phyloP scores from a whole-genome alignment of 2,329 filamentous ascomycete species.

The Penicillium olsonii region DNA sequence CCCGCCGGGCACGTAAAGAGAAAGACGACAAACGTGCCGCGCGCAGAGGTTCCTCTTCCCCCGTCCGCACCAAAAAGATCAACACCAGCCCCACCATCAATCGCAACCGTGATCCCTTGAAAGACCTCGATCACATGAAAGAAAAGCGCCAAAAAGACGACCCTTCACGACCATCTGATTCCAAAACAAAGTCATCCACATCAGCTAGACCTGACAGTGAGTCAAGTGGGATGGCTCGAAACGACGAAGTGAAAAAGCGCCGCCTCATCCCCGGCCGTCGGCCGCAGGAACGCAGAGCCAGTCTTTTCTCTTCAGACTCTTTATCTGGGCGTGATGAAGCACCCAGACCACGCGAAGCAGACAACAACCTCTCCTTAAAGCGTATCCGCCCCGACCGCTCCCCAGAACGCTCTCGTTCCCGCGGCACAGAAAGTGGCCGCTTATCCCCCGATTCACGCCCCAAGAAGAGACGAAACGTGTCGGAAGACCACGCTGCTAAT shows the following conservation, averaged over 20 bases:
- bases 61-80: slow-evolving; percentile 35
- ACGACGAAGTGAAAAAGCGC: slow-evolving; percentile 41
- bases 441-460: slow-evolving; percentile 39
- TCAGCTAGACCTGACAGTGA: slow-evolving; percentile 36
- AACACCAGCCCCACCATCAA: slow-evolving; percentile 33
- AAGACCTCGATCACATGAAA: slow-evolving; percentile 19
- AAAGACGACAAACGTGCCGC: slow-evolving; percentile 36
- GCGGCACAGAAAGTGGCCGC: slow-evolving; percentile 33
- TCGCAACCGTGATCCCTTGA: slow-evolving; percentile 20
- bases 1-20: slow-evolving; percentile 42
- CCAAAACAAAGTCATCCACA: slow-evolving; percentile 30
- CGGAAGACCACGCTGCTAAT: slow-evolving; percentile 41
- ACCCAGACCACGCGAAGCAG: slow-evolving; percentile 32
- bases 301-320: slow-evolving; percentile 44
- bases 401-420: slow-evolving; percentile 41
- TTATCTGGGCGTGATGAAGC: slow-evolving; percentile 42
- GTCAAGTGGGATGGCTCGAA: slow-evolving; percentile 24
- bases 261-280: slow-evolving; percentile 45
- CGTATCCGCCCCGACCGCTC: slow-evolving; percentile 44
- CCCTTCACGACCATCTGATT: slow-evolving; percentile 35
- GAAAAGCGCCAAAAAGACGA: slow-evolving; percentile 35
- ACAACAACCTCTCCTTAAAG: slow-evolving; percentile 35
- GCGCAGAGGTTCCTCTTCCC: slow-evolving; percentile 43
- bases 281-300: slow-evolving; percentile 40
- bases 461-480: slow-evolving; percentile 45